Evolutionary conservation across 2,329 filamentous ascomycete genomes (phyloP).

Genomic region (Penicillium sp.): DNA sequence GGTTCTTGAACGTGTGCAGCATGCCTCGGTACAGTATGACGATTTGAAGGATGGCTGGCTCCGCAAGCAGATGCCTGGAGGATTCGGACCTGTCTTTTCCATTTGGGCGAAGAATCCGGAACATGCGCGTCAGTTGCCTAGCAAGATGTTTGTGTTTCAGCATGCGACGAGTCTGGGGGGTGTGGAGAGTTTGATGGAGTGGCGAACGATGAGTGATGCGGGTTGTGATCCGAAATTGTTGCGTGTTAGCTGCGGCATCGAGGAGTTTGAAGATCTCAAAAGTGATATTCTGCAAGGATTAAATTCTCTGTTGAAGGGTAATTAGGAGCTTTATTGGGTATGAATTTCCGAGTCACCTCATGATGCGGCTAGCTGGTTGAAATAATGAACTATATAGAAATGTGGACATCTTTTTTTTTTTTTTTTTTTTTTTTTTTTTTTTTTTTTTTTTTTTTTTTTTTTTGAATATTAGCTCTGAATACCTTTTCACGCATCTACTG

Average conservation of each 20-base stretch:
- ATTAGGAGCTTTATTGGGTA: background rate
- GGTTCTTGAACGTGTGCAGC: conserved; percentile 66
- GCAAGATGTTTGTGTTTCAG: conserved; percentile 78
- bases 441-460: no score
- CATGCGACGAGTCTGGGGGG: conserved; percentile 92
- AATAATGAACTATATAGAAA: no score
- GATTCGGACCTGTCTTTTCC: conserved; percentile 85
- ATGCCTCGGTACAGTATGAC: conserved; percentile 77
- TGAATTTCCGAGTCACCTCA: no score
- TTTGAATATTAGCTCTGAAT: no score
- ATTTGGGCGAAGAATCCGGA: conserved; percentile 66
- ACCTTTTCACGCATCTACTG: no score
- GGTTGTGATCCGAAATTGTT: background rate
- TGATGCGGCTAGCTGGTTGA: no score
- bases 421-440: no score
- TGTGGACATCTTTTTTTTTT: no score
- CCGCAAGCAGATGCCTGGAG: conserved; percentile 81
- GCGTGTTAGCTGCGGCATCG: conserved; percentile 6
- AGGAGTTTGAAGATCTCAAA: conserved; percentile 4
- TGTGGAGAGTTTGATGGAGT: conserved; percentile 94
- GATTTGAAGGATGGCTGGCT: conserved; percentile 63
- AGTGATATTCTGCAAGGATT: conserved; percentile 1
- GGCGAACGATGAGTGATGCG: conserved; percentile 57
- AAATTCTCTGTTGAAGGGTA: background rate
- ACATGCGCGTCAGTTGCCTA: conserved; percentile 70